A percentile compares a stretch with the other conserved stretches of the same genome.
These are phyloP conservation scores for Saccharomyces hybrid DNA, from an alignment of 1,139 yeast genomes.

Conservation along the genomic window DNA sequence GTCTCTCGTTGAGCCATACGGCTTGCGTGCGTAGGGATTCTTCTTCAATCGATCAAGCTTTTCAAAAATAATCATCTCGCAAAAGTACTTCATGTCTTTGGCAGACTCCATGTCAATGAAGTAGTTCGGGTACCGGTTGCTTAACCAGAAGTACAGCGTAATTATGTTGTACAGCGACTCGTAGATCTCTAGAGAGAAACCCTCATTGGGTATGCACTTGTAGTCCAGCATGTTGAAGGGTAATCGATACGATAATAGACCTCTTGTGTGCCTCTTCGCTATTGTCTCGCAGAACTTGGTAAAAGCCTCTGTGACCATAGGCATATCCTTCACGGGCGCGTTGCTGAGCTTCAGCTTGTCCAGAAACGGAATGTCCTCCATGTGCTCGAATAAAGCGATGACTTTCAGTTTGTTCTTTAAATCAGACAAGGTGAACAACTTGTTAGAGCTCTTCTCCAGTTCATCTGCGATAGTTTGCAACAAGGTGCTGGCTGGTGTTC, in stretches of 20 bases:
- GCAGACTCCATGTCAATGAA: constrained; percentile 77
- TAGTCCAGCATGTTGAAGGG: constrained; percentile 28
- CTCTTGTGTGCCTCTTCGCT: constrained; percentile 26
- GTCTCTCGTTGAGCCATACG: constrained; percentile 5
- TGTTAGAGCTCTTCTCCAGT: constrained; percentile 28
- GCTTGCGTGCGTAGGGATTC: constrained; percentile 23
- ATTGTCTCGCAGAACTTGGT: constrained; percentile 29
- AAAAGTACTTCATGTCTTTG: constrained; percentile 52
- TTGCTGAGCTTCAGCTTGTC: constrained; percentile 56
- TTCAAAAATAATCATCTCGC: constrained; percentile 60
- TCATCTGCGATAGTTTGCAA: constrained; percentile 43
- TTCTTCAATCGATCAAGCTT: constrained; percentile 38
- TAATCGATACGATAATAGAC: constrained; percentile 30
- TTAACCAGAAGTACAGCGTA: constrained; percentile 73
- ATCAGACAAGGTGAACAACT: constrained; percentile 23
- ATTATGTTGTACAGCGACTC: constrained; percentile 68
- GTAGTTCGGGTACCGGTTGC: constrained; percentile 76
- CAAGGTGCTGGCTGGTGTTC: constrained; percentile 40
- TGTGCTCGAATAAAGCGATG: constrained; percentile 39
- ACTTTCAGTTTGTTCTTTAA: constrained; percentile 40
- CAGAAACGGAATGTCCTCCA: constrained; percentile 34
- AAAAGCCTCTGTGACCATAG: constrained; percentile 28
- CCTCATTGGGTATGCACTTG: constrained; percentile 22
- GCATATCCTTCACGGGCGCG: constrained; percentile 44
- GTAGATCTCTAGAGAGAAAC: constrained; percentile 42